Percentiles rank a stretch among this genome's conserved stretches.
phyloP scores from a whole-genome alignment of 1,139 yeast genomes.

The Kurtzmaniella quercitrusa region DNA sequence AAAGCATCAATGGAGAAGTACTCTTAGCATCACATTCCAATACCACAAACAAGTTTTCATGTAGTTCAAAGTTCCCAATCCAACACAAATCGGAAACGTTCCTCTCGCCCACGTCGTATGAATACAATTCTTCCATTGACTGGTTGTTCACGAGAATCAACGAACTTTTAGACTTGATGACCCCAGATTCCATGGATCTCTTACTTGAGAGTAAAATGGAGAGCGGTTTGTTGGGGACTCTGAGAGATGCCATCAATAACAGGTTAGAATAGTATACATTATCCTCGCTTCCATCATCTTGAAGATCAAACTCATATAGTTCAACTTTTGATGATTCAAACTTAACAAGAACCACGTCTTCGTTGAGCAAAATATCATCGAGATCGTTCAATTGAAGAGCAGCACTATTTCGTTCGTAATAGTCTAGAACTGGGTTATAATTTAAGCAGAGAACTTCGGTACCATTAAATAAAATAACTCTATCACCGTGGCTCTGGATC shows the following conservation, averaged over 20 bases:
- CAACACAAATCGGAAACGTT: not conserved
- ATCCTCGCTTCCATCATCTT: not conserved
- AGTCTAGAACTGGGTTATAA: constrained; percentile 19
- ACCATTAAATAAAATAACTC: constrained; percentile 2
- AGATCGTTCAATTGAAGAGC: not conserved
- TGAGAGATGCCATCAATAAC: not conserved
- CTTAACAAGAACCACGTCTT: not conserved
- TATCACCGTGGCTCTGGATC: not conserved
- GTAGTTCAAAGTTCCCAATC: not conserved
- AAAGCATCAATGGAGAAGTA: not conserved
- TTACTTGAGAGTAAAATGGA: not conserved
- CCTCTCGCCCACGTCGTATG: not conserved
- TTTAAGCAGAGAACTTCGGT: constrained; percentile 32
- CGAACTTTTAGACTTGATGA: not conserved
- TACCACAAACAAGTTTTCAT: not conserved
- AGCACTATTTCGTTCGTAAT: not conserved
- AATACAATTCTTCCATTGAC: not conserved
- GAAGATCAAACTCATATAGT: not conserved
- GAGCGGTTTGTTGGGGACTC: not conserved
- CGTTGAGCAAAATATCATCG: not conserved
- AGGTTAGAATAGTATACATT: not conserved
- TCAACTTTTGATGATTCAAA: not conserved
- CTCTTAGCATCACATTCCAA: not conserved
- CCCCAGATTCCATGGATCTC: not conserved
- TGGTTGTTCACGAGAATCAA: not conserved